Conservation (phyloP, 495 filamentous ascomycete genomes). For the Penicillium bialowiezense region DNA sequence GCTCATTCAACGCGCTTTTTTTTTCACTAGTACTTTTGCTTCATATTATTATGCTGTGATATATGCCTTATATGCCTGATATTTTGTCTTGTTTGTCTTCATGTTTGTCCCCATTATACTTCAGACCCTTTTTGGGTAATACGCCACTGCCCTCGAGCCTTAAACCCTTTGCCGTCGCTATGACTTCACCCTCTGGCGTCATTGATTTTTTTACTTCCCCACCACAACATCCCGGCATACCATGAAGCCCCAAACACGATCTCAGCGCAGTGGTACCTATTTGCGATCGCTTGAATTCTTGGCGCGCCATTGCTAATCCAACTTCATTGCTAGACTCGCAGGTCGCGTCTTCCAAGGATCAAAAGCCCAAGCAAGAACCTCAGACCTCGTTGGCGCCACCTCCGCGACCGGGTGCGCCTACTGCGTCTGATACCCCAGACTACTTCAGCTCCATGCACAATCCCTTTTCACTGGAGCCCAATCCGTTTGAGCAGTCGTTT, state of each 20-base stretch:
- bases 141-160: conserved; percentile 34
- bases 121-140: conserved; percentile 30
- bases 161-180: conserved; percentile 38
- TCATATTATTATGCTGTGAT: conserved; percentile 6
- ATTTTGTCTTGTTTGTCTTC: conserved; percentile 6
- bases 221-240: conserved; percentile 9
- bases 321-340: conserved; percentile 38
- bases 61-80: too few relatives aligned
- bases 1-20: not conserved
- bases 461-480: conserved; percentile 78
- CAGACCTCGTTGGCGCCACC: conserved; percentile 69
- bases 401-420: conserved; percentile 64
- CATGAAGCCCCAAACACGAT: conserved; percentile 22
- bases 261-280: conserved; percentile 25
- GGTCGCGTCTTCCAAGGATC: conserved; percentile 42
- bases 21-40: conserved; percentile 9
- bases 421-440: conserved; percentile 61
- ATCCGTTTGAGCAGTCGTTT: conserved; percentile 96
- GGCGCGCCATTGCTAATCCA: conserved; percentile 25
- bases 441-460: conserved; percentile 70
- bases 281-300: conserved; percentile 22
- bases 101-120: conserved; percentile 14
- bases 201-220: conserved; percentile 31
- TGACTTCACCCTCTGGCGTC: conserved; percentile 48
- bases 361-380: conserved; percentile 35